These are phyloP conservation scores for Fusarium nisikadoi DNA, from an alignment of 2,329 filamentous ascomycete genomes.

Conservation along the genomic window DNA sequence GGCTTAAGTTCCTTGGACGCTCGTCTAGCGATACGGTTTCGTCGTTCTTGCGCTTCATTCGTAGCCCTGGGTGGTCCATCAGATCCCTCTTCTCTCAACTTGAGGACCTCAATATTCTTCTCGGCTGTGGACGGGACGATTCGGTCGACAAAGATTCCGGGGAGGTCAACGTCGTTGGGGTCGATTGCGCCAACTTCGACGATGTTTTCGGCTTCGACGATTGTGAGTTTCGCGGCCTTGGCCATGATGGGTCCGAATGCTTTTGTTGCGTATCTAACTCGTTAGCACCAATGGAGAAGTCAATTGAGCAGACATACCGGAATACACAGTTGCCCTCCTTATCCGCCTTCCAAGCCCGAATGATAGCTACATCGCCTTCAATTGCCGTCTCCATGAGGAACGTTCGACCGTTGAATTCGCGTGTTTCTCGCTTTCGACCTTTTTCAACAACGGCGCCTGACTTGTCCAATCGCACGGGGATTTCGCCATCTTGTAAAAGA, in stretches of 20 bases:
- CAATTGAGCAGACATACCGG: constrained; percentile 55
- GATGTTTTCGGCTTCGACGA: constrained; percentile 87
- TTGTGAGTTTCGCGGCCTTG: constrained; percentile 80
- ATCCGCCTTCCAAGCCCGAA: constrained; percentile 81
- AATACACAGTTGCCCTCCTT: constrained; percentile 84
- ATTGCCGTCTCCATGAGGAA: constrained; percentile 84
- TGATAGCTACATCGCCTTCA: constrained; percentile 79
- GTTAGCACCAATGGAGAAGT: neutral
- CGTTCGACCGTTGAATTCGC: constrained; percentile 76
- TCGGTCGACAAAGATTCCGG: constrained; percentile 84
- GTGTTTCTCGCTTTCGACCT: constrained; percentile 74
- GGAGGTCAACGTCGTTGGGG: constrained; percentile 79
- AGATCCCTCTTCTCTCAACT: constrained; percentile 59
- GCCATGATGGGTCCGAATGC: constrained; percentile 82
- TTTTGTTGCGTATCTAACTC: constrained; percentile 72
- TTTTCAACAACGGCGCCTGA: constrained; percentile 70
- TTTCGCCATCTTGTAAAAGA: constrained; percentile 73
- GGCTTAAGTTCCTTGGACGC: constrained; percentile 85
- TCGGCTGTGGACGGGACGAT: constrained; percentile 78
- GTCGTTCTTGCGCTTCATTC: constrained; percentile 61
- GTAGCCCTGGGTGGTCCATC: constrained; percentile 54
- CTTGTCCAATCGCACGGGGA: constrained; percentile 70
- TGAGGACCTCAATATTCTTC: constrained; percentile 78
- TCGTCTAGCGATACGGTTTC: constrained; percentile 78
- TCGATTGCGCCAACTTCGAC: constrained; percentile 78